phyloP scores from a whole-genome alignment of 2,329 filamentous ascomycete species.

The Microdochium nivale region DNA sequence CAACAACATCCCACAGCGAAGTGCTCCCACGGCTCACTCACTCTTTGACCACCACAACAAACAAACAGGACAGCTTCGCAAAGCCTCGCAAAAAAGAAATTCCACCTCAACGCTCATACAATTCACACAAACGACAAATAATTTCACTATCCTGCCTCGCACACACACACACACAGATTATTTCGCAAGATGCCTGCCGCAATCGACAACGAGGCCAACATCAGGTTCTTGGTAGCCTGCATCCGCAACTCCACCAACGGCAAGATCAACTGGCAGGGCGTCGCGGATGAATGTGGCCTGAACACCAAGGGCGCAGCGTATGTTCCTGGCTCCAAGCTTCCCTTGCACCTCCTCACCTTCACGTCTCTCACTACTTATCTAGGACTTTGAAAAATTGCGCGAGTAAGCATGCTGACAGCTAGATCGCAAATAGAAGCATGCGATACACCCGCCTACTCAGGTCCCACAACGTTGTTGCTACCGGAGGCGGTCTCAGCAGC shows the following conservation, averaged over 20 bases:
- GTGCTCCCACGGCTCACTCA: no score
- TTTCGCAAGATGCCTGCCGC: constrained; percentile 36
- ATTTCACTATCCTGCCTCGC: background rate
- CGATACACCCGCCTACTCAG: constrained; percentile 60
- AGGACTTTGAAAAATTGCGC: no score
- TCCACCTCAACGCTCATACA: background rate
- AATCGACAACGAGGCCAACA: constrained; percentile 43
- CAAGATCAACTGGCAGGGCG: constrained; percentile 56
- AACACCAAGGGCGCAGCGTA: constrained; percentile 62
- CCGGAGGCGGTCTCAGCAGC: background rate
- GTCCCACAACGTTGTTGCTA: constrained; percentile 35
- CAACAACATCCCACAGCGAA: no score
- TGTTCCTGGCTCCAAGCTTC: constrained; percentile 23
- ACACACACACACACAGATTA: background rate
- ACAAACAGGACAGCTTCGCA: no score
- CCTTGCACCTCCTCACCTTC: background rate
- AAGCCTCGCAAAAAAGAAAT: background rate
- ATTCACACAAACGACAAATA: background rate
- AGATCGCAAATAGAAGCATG: constrained; percentile 47
- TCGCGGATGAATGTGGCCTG: constrained; percentile 56
- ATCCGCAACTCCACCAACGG: constrained; percentile 52
- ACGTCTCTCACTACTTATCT: constrained; percentile 1
- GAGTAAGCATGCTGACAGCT: background rate
- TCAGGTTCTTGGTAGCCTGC: constrained; percentile 59
- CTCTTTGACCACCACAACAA: no score